Percentiles rank a stretch among this genome's conserved stretches.
These are phyloP conservation scores for Babesia sp. DNA, from an alignment of 169 alveolate genomes.

Conservation along the genomic window DNA sequence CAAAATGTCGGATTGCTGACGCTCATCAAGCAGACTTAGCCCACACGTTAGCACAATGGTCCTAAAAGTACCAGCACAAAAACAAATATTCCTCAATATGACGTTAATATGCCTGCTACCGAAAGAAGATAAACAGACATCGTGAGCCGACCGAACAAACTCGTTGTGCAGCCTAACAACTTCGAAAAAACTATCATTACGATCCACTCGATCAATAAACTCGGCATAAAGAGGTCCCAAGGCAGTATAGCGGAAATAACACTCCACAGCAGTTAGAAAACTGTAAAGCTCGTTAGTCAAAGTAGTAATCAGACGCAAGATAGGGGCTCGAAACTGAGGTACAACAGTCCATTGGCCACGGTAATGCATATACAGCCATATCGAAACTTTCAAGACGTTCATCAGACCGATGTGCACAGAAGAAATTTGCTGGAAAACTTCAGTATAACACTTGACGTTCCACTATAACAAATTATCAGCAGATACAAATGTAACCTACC, in stretches of 20 bases:
- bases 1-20: background rate
- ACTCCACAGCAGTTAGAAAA: background rate
- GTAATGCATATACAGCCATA: conserved; percentile 12
- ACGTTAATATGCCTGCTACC: background rate
- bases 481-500: conserved; percentile 1
- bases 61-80: background rate
- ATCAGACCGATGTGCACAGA: conserved; percentile 3
- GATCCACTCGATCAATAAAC: background rate
- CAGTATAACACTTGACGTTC: conserved; percentile 2
- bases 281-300: conserved; percentile 7
- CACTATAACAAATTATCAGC: background rate
- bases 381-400: conserved; percentile 9
- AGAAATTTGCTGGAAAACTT: conserved; percentile 14
- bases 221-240: background rate
- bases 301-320: background rate
- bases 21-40: background rate
- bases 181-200: background rate
- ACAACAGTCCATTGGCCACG: background rate
- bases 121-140: background rate
- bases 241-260: conserved; percentile 1
- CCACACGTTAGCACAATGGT: background rate
- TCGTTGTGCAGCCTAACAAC: background rate
- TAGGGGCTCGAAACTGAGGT: background rate
- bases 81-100: background rate
- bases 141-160: background rate